Conservation (phyloP, 2,329 filamentous ascomycete species). For the Colletotrichum gigasporum region DNA sequence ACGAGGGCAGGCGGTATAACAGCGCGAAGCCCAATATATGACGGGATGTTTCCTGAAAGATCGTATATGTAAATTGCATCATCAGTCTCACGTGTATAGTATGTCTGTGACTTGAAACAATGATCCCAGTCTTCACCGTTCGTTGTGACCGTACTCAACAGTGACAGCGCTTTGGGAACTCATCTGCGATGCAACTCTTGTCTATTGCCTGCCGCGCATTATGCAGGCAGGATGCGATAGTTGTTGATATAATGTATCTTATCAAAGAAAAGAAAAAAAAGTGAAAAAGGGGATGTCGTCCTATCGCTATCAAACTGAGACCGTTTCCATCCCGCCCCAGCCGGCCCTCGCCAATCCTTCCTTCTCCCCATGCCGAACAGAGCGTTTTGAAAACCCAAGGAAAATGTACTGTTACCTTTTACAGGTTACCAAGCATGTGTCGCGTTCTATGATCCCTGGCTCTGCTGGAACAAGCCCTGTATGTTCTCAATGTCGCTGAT, state of each 20-base stretch:
- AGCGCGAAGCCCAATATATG: constrained; percentile 61
- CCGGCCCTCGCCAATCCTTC: not conserved
- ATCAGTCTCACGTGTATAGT: too few relatives aligned
- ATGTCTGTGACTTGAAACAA: too few relatives aligned
- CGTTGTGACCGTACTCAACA: too few relatives aligned
- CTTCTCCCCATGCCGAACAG: not conserved
- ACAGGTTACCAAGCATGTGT: not conserved
- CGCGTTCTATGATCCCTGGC: constrained; percentile 45
- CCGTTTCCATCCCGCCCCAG: constrained; percentile 1
- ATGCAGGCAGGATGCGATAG: constrained; percentile 14
- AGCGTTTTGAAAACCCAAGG: constrained; percentile 1
- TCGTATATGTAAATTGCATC: too few relatives aligned
- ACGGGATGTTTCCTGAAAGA: too few relatives aligned
- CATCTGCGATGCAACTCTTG: not conserved
- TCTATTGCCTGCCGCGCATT: constrained; percentile 25
- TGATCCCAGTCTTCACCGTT: too few relatives aligned
- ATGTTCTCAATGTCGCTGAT: constrained; percentile 73
- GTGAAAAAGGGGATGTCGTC: too few relatives aligned
- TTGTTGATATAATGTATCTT: constrained; percentile 22
- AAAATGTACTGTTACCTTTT: constrained; percentile 17
- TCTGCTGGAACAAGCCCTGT: constrained; percentile 54
- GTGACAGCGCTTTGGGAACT: too few relatives aligned
- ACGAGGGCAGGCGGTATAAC: constrained; percentile 78
- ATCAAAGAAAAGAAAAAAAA: constrained; percentile 22
- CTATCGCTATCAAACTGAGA: constrained; percentile 23